phyloP scores from a whole-genome alignment of 345 rosid genomes.

The Rubroshorea leprosula region DNA sequence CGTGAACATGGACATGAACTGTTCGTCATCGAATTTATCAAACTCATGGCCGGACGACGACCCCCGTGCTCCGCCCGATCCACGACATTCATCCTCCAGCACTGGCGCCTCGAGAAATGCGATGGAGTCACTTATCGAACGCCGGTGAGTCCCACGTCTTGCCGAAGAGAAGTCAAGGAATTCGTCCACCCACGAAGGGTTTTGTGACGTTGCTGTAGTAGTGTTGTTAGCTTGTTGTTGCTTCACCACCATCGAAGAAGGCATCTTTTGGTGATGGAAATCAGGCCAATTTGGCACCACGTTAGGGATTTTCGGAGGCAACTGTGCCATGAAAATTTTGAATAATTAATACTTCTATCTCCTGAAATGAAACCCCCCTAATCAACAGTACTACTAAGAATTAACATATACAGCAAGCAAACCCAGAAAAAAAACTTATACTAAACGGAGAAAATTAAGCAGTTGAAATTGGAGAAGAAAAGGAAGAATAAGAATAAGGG shows the following conservation, averaged over 20 bases:
- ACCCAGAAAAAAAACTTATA: neutral
- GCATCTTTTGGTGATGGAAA: slow-evolving; percentile 40
- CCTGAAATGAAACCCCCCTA: too few species aligned
- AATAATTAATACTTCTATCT: too few species aligned
- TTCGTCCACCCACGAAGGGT: slow-evolving; percentile 77
- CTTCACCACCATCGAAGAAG: slow-evolving; percentile 20
- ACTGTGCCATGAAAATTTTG: slow-evolving; percentile 53
- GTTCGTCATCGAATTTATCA: slow-evolving; percentile 74
- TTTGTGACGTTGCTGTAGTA: slow-evolving; percentile 21
- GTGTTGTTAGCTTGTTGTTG: slow-evolving; percentile 6
- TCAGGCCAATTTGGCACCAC: slow-evolving; percentile 71
- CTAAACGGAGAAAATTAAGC: too few species aligned
- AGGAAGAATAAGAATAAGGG: neutral
- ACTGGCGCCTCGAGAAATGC: slow-evolving; percentile 50
- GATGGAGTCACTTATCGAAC: slow-evolving; percentile 75
- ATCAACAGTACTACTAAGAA: neutral
- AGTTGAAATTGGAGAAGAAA: neutral
- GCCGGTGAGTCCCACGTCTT: slow-evolving; percentile 60
- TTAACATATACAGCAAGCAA: neutral
- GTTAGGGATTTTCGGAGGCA: slow-evolving; percentile 91
- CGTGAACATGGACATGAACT: slow-evolving; percentile 72
- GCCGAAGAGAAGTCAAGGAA: slow-evolving; percentile 76
- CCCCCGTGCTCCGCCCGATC: neutral
- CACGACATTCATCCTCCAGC: slow-evolving; percentile 15
- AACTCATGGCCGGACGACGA: slow-evolving; percentile 20